phyloP scores from a whole-genome alignment of 768 basidiomycete genomes.

The Cubamyces lactineus region DNA sequence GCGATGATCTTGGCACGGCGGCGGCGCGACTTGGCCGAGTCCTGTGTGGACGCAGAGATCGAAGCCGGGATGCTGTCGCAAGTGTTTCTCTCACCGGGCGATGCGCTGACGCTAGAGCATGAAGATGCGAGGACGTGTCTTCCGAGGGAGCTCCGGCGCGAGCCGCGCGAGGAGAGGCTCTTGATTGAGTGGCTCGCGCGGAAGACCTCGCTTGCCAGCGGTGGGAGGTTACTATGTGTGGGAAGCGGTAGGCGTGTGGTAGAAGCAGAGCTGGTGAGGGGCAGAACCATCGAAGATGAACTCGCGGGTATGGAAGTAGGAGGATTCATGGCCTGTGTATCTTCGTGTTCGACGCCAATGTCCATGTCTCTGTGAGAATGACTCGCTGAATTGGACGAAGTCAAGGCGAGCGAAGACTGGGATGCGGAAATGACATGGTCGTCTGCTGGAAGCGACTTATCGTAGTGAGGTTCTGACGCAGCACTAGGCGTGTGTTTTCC shows the following conservation, averaged over 20 bases:
- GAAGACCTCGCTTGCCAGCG: slow-evolving; percentile 31
- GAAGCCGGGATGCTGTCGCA: slow-evolving; percentile 17
- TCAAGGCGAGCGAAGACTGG: neutral
- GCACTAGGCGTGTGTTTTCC: too few species aligned
- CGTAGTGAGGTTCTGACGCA: too few species aligned
- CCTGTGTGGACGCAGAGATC: slow-evolving; percentile 11
- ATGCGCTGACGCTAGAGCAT: neutral
- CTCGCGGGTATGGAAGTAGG: slow-evolving; percentile 5
- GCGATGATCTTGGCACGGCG: slow-evolving; percentile 20
- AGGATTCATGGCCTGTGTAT: neutral
- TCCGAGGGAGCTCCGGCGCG: neutral
- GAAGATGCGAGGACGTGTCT: neutral
- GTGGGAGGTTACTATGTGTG: slow-evolving; percentile 24
- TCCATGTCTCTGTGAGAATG: neutral
- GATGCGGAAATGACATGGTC: too few species aligned
- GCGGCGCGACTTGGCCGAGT: slow-evolving; percentile 17
- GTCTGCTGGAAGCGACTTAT: too few species aligned
- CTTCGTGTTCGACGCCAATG: neutral
- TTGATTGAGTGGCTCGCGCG: slow-evolving; percentile 31
- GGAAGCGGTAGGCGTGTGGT: neutral
- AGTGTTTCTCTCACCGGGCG: neutral
- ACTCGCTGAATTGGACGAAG: neutral
- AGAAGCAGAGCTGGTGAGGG: neutral
- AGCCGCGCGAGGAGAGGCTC: slow-evolving; percentile 11
- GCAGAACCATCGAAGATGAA: slow-evolving; percentile 23